phyloP scores from a whole-genome alignment of 2,329 filamentous ascomycete genomes.

The Fusarium buxicola region DNA sequence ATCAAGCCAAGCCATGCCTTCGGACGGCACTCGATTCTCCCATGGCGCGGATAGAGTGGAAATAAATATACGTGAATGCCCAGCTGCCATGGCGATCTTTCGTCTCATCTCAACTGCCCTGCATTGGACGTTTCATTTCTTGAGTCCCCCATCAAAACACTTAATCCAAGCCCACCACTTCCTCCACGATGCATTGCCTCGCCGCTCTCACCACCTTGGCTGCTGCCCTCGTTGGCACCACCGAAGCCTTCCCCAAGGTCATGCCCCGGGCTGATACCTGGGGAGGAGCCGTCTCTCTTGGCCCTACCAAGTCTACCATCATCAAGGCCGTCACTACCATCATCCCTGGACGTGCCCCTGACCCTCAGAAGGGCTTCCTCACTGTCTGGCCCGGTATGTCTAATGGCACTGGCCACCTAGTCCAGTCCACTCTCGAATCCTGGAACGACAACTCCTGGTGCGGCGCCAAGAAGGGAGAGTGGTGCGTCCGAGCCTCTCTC shows the following conservation, averaged over 20 bases:
- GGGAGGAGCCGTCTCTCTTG: constrained; percentile 38
- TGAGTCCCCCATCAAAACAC: background rate
- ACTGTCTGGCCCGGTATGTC: constrained; percentile 40
- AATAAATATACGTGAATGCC: background rate
- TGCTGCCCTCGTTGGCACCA: constrained; percentile 22
- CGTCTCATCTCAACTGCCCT: background rate
- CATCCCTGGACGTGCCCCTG: constrained; percentile 28
- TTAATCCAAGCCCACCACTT: background rate
- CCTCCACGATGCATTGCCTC: constrained; percentile 19
- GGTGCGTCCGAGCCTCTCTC: constrained; percentile 36
- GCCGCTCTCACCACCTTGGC: constrained; percentile 23
- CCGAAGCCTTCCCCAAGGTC: constrained; percentile 18
- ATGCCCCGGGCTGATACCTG: constrained; percentile 20
- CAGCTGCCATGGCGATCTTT: background rate
- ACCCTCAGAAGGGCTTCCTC: constrained; percentile 30
- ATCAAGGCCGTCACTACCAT: constrained; percentile 39
- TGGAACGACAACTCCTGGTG: constrained; percentile 40
- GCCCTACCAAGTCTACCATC: constrained; percentile 37
- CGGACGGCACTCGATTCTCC: background rate
- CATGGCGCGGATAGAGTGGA: background rate
- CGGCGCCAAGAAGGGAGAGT: constrained; percentile 31
- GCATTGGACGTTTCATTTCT: background rate
- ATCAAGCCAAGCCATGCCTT: background rate
- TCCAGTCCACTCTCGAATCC: constrained; percentile 37
- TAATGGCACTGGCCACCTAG: constrained; percentile 37